Evolutionary conservation across 2,329 filamentous ascomycete species (phyloP).

Genomic region (Mycosphaerella arachidis): DNA sequence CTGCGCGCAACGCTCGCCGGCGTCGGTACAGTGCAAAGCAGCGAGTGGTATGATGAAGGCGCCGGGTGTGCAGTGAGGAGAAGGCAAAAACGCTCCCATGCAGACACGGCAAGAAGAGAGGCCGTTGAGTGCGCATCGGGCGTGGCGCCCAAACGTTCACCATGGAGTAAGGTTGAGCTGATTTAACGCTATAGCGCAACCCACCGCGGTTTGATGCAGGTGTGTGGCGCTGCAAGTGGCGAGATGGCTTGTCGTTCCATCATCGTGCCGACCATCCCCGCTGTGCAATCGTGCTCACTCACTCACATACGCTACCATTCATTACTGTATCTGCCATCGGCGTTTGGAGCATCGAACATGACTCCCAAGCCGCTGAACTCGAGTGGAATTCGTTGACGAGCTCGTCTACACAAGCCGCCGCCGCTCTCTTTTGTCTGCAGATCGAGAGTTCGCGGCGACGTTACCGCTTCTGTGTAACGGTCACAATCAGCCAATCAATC

Average conservation of each 20-base stretch:
- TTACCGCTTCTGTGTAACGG: not conserved
- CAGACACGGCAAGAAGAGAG: not conserved
- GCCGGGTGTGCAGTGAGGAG: not conserved
- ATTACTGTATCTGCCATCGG: not conserved
- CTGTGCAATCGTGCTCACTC: not conserved
- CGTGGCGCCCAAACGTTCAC: not conserved
- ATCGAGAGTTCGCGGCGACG: not conserved
- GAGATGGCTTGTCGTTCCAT: not conserved
- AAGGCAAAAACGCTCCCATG: slow-evolving; percentile 1
- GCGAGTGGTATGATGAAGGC: not conserved
- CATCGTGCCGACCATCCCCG: not conserved
- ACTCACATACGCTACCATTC: not conserved
- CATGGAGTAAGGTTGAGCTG: not conserved
- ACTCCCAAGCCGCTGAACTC: not conserved
- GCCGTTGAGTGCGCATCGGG: not conserved
- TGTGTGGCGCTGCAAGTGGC: not conserved
- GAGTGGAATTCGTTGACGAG: not conserved
- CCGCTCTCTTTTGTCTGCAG: too few relatives aligned
- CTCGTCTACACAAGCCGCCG: not conserved
- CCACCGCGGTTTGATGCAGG: not conserved
- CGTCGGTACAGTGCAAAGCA: not conserved
- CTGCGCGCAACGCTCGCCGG: not conserved
- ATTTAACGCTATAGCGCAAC: not conserved
- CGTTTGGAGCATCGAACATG: not conserved
- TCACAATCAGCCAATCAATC: not conserved